Conservation (phyloP, 495 filamentous ascomycete species). For the Extremus antarcticus region DNA sequence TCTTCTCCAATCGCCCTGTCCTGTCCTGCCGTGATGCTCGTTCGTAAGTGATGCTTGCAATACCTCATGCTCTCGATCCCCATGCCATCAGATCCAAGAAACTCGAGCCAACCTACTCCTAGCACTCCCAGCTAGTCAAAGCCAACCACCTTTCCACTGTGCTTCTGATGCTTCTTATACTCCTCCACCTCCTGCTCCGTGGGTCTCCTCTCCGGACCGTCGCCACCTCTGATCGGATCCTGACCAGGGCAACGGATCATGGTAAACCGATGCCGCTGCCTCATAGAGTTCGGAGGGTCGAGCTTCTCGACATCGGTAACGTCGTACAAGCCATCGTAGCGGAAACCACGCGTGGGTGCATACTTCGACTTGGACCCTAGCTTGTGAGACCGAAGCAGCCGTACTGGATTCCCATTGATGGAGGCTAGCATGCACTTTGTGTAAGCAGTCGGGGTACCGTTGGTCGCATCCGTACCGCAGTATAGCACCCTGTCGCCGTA, state of each 20-base stretch:
- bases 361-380: slow-evolving; percentile 31
- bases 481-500: slow-evolving; percentile 42
- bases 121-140: too few relatives aligned
- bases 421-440: slow-evolving; percentile 34
- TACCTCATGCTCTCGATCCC: too few relatives aligned
- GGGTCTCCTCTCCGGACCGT: slow-evolving; percentile 23
- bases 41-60: too few relatives aligned
- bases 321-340: slow-evolving; percentile 51
- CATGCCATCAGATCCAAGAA: too few relatives aligned
- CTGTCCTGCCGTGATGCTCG: neutral
- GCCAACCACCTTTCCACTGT: slow-evolving; percentile 2
- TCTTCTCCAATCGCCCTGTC: neutral
- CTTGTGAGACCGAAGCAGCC: slow-evolving; percentile 38
- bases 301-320: slow-evolving; percentile 28
- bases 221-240: slow-evolving; percentile 32
- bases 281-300: slow-evolving; percentile 25
- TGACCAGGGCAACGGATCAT: slow-evolving; percentile 32
- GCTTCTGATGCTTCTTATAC: slow-evolving; percentile 18
- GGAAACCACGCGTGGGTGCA: slow-evolving; percentile 37
- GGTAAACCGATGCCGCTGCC: slow-evolving; percentile 31
- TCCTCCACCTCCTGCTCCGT: slow-evolving; percentile 24
- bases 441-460: slow-evolving; percentile 23
- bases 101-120: too few relatives aligned
- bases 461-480: slow-evolving; percentile 37
- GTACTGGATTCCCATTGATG: slow-evolving; percentile 28